A percentile compares a stretch with the other conserved stretches of the same genome.
Evolutionary conservation across 495 filamentous ascomycete genomes (phyloP).

Genomic region (Daldinia bambusicola): DNA sequence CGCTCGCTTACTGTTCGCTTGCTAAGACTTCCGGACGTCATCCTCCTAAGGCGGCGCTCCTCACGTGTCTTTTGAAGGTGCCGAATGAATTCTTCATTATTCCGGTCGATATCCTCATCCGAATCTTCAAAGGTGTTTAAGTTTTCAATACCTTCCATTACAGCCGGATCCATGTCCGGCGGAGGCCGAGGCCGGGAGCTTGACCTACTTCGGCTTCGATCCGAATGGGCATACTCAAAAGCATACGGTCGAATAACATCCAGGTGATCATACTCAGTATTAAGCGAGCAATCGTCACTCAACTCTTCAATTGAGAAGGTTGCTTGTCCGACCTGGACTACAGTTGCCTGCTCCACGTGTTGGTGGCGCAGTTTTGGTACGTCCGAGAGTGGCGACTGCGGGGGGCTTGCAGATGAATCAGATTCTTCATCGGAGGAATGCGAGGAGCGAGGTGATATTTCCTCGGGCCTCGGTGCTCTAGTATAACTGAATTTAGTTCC

Average conservation of each 20-base stretch:
- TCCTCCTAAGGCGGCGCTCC: constrained; percentile 55
- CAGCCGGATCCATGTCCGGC: constrained; percentile 52
- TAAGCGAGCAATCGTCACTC: constrained; percentile 52
- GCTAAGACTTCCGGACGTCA: constrained; percentile 63
- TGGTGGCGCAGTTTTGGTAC: constrained; percentile 44
- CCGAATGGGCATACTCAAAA: constrained; percentile 59
- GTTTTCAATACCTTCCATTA: constrained; percentile 54
- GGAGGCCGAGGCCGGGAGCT: constrained; percentile 45
- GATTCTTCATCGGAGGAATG: constrained; percentile 52
- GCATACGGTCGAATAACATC: constrained; percentile 54
- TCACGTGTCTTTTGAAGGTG: constrained; percentile 49
- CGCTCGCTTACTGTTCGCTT: constrained; percentile 65
- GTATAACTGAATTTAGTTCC: constrained; percentile 57
- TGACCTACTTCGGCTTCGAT: constrained; percentile 52
- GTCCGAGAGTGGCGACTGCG: constrained; percentile 51
- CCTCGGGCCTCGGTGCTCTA: constrained; percentile 53
- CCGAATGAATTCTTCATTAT: constrained; percentile 52
- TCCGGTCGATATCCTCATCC: constrained; percentile 51
- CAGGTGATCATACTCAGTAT: constrained; percentile 53
- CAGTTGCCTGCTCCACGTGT: constrained; percentile 35
- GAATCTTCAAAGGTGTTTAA: constrained; percentile 58
- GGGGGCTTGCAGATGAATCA: constrained; percentile 44
- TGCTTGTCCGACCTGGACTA: constrained; percentile 49
- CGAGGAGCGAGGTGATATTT: constrained; percentile 63
- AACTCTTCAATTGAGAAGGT: constrained; percentile 58